Evolutionary conservation across 352 stramenopile genomes (phyloP), one percentile per base, ranked within the genome.

Genomic region (Halophytophthora batemanensis): DNA sequence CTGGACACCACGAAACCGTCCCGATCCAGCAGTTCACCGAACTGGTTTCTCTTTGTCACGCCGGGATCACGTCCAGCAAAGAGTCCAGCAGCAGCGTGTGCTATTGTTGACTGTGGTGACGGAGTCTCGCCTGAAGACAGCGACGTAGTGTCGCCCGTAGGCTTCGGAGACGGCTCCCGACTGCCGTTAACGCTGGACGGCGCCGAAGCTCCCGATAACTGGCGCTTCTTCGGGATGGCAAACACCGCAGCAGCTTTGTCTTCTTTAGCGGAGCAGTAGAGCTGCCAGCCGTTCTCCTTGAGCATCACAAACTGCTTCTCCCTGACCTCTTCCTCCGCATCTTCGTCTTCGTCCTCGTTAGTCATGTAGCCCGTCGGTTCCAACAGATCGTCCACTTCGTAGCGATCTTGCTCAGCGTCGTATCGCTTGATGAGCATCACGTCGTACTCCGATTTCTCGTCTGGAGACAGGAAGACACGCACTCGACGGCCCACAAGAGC

Each of bases 151-250:
- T 61, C 65, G 23, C 55, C 56, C 19, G 10, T 42, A n/a, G 29
- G 23, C 41, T 73, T 79, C 1, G 66, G 61, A 6, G 70, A 81
- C 8, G 70, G 57, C 10, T 81, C 65, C 43, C 53, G 54, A 40
- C 68, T 77, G 5, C 49, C 58, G 29, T 52, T 34, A 5, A 39
- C 51, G 53, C 69, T 59, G 12, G 59, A 66, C 14, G 50, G 34
- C 8, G 61, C 53, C 13, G 39, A 58, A 5, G 40, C 49, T 5
- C 42, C 55, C 19, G 47, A 48, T 15, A 66, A 19, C 17, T 56
- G 31, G 1, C 74, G 75, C 19, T 69, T 71, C 47, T 93, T 94
- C 21, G 84, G 84, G 46, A 94, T 94, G 8, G 79, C 83, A 54
- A 94, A 94, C 29, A 94, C 70, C 6, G 58, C 51, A n/a, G 77